Percentiles rank a stretch among this genome's conserved stretches.
Evolutionary conservation across 2,329 filamentous ascomycete genomes (phyloP).

Genomic region (Neurospora sp.): DNA sequence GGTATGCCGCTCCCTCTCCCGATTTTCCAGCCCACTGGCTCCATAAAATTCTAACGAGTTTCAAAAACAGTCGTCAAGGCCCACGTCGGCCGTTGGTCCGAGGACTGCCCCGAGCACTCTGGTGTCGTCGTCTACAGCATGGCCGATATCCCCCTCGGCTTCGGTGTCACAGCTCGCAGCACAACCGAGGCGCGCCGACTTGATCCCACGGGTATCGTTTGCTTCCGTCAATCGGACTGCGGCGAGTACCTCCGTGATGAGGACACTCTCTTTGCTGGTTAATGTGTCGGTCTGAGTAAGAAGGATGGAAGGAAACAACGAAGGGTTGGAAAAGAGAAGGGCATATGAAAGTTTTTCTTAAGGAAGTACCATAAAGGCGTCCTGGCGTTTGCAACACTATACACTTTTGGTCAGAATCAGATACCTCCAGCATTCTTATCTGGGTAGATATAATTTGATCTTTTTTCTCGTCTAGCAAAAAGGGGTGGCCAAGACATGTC

Average conservation of each 20-base stretch:
- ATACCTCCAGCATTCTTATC: background rate
- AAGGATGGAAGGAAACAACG: background rate
- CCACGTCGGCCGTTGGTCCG: constrained; percentile 69
- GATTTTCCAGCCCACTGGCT: background rate
- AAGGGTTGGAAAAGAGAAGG: constrained; percentile 2
- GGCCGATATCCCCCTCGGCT: constrained; percentile 89
- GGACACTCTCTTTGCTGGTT: constrained; percentile 52
- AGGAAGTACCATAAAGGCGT: background rate
- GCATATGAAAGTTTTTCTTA: background rate
- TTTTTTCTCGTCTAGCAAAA: background rate
- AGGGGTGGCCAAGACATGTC: background rate
- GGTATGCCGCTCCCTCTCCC: constrained; percentile 6
- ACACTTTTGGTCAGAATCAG: background rate
- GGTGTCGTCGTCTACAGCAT: constrained; percentile 85
- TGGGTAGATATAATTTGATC: background rate
- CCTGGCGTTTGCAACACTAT: background rate
- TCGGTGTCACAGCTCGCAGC: constrained; percentile 72
- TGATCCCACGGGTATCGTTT: constrained; percentile 82
- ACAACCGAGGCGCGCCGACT: constrained; percentile 74
- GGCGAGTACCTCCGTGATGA: constrained; percentile 90
- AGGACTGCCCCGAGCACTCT: constrained; percentile 88
- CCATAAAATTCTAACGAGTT: background rate
- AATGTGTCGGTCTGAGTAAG: constrained; percentile 11
- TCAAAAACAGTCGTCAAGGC: constrained; percentile 47
- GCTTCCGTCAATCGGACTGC: constrained; percentile 86